A percentile compares a stretch with the other conserved stretches of the same genome.
Conservation (phyloP, 2,329 filamentous ascomycete genomes). For the Aspergillus tamarii region DNA sequence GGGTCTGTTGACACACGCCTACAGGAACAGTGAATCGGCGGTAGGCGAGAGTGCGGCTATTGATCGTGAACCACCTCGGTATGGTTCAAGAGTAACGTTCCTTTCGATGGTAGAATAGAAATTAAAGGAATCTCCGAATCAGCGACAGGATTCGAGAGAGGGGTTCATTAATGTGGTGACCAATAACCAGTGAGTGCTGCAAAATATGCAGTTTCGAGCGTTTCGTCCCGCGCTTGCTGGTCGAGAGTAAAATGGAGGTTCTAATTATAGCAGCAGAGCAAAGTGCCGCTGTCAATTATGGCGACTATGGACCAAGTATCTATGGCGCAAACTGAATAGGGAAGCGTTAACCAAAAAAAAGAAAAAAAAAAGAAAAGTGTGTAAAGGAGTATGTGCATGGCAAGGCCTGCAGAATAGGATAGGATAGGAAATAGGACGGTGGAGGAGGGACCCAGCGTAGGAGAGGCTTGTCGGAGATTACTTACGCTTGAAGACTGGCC, state of each 20-base stretch:
- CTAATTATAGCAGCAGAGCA: constrained; percentile 41
- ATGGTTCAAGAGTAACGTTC: constrained; percentile 1
- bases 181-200: constrained; percentile 19
- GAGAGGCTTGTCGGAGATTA: constrained; percentile 25
- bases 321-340: neutral
- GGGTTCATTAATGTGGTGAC: constrained; percentile 13
- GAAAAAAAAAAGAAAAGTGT: constrained; percentile 17
- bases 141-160: constrained; percentile 16
- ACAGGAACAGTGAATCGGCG: constrained; percentile 9
- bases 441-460: constrained; percentile 10
- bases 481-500: constrained; percentile 19
- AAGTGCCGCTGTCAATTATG: constrained; percentile 32
- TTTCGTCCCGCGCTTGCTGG: constrained; percentile 23
- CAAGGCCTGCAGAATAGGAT: constrained; percentile 11
- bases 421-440: constrained; percentile 7
- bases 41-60: constrained; percentile 18
- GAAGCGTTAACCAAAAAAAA: constrained; percentile 3
- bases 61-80: constrained; percentile 10
- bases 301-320: constrained; percentile 16
- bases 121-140: constrained; percentile 15
- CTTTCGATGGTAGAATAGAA: constrained; percentile 10
- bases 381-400: constrained; percentile 18
- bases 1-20: constrained; percentile 7
- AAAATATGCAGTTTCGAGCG: constrained; percentile 21
- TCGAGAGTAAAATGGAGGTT: constrained; percentile 24